These are phyloP conservation scores for Coprinopsis sp. DNA, from an alignment of 768 basidiomycete species.

Conservation along the genomic window DNA sequence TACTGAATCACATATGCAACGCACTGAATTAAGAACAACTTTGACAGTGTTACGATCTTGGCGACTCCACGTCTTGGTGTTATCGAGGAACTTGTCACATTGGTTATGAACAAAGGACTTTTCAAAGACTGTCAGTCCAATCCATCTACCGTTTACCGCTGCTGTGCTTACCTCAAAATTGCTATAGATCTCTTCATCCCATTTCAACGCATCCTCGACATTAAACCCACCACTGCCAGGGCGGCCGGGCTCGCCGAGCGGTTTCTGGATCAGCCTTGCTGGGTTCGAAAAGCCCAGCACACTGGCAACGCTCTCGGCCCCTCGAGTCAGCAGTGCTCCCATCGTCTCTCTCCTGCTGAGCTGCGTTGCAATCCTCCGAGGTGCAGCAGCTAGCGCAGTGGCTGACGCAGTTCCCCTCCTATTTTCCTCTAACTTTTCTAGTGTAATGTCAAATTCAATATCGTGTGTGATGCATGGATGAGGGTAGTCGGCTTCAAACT, in stretches of 20 bases:
- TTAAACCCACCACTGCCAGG: constrained; percentile 19
- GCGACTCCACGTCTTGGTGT: background rate
- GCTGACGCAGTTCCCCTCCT: background rate
- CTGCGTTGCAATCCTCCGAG: background rate
- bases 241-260: constrained; percentile 15
- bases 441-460: background rate
- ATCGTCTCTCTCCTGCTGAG: background rate
- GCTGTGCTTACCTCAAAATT: constrained; percentile 1
- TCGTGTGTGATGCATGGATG: constrained; percentile 1
- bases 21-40: background rate
- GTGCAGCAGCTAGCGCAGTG: background rate
- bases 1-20: background rate
- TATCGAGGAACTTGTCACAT: background rate
- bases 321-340: background rate
- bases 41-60: background rate
- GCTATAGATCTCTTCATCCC: constrained; percentile 8
- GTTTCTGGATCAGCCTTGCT: constrained; percentile 13
- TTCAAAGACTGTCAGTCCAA: background rate
- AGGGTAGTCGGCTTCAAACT: background rate
- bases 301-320: background rate
- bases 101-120: background rate
- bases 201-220: constrained; percentile 13
- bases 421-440: background rate
- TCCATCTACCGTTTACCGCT: background rate
- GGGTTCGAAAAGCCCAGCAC: no score